Base-by-base conservation (phyloP, 2,329 filamentous ascomycete species). In the Xylaria sp. region DNA sequence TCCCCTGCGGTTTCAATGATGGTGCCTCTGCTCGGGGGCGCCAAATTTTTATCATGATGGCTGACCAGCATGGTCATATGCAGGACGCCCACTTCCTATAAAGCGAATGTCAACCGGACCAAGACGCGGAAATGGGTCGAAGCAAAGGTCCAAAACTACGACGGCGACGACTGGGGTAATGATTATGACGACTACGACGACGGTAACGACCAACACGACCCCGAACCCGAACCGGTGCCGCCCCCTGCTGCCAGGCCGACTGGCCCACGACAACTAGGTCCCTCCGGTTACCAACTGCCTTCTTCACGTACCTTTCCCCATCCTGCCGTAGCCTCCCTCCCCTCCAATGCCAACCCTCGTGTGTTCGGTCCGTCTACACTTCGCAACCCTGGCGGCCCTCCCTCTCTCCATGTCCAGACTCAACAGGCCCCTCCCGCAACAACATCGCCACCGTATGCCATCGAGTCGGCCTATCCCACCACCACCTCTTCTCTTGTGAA, bases 51-150 rank as follows among this genome's bases (percentile, higher is more conserved):
- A 41, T 34, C 23, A 45, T 61, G 8, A 39, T 57, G 62, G 25
- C 63, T 67, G 55, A 68, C 68, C 20, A 18, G 28, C 20, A 25
- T 32, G 58, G 34, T 20, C 41, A 4, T 58, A 1, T 25, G 34
- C 34, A 70, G 67, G 36, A 30, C 56, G 13, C 9, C 60, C 18
- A 57, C 64, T 13, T 68, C 62, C 30, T 97, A 94, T 81, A 91
- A 92, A 78, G 89, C 93, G 60, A 97, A 97, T 78, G 90, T 97
- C 57, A 95, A 93, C 81, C 90, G 95, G 69, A 87, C 90, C 64
- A 97, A 97, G 82, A 97, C 94, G 63, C 92, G 91, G 81, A 97
- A 97, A 87, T 98, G 95, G 95, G 91, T 95, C 43, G 91, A 97
- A 76, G 95, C 95, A 41, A 95, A 94, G 80, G 86, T 89, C 66